These are phyloP conservation scores for Eleusine indica DNA, from an alignment of 176 grass and related monocot genomes.

Conservation along the genomic window DNA sequence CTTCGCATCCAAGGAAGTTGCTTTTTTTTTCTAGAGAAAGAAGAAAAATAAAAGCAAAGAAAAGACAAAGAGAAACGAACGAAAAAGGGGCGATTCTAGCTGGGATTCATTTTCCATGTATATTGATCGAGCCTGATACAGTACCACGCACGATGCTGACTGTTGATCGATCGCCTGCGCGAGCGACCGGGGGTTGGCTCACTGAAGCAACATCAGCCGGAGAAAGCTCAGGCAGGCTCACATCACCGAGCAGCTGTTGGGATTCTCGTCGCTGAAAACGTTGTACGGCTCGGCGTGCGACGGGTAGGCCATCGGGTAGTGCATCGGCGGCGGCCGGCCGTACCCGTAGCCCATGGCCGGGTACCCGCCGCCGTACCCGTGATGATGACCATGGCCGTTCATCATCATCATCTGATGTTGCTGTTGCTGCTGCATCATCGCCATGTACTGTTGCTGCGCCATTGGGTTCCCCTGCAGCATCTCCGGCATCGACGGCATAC, in stretches of 20 bases:
- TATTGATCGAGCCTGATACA: slow-evolving; percentile 4
- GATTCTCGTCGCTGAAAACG: slow-evolving; percentile 75
- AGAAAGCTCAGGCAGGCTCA: slow-evolving; percentile 25
- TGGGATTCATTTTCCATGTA: slow-evolving; percentile 47
- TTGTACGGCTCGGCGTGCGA: slow-evolving; percentile 49
- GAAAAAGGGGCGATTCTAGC: slow-evolving; percentile 36
- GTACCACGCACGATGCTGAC: slow-evolving; percentile 14
- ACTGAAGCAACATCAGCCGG: no score
- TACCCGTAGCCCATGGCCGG: slow-evolving; percentile 70
- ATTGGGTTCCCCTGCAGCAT: background rate
- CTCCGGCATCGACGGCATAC: no score
- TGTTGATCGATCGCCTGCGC: background rate
- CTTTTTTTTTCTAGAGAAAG: slow-evolving; percentile 17
- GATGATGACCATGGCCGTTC: slow-evolving; percentile 34
- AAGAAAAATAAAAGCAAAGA: slow-evolving; percentile 47
- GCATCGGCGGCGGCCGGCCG: slow-evolving; percentile 49
- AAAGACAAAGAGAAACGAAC: background rate
- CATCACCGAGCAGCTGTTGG: slow-evolving; percentile 74
- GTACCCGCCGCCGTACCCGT: slow-evolving; percentile 35
- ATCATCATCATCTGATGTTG: slow-evolving; percentile 53
- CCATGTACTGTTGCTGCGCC: background rate
- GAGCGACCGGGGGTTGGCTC: no score
- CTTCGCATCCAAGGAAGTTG: slow-evolving; percentile 53
- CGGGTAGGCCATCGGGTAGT: slow-evolving; percentile 46
- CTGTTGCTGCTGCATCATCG: slow-evolving; percentile 17